phyloP scores from a whole-genome alignment of 768 basidiomycete genomes.

The Chalciporus pseudorubinellus region DNA sequence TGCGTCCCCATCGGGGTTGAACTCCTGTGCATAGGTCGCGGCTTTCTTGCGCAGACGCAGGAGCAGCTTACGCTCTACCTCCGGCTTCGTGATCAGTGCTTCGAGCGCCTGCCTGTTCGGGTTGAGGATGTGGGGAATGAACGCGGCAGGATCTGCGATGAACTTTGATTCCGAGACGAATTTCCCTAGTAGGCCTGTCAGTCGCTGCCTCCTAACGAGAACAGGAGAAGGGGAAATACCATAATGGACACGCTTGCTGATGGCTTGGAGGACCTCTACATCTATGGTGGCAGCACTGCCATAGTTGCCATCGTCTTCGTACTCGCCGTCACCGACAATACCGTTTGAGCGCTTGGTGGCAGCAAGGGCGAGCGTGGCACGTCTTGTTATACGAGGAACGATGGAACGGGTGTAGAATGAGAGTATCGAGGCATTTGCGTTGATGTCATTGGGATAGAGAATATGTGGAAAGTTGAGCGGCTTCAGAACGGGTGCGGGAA shows the following conservation, averaged over 20 bases:
- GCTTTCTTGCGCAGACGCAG: constrained; percentile 84
- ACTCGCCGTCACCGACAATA: constrained; percentile 63
- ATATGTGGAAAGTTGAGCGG: constrained; percentile 72
- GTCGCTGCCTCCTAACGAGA: neutral
- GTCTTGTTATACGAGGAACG: constrained; percentile 83
- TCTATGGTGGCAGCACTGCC: constrained; percentile 94
- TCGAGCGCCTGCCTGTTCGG: constrained; percentile 79
- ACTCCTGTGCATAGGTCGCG: constrained; percentile 75
- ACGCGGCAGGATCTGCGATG: constrained; percentile 75
- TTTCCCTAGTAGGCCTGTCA: constrained; percentile 62
- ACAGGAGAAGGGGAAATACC: constrained; percentile 51
- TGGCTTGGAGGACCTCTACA: constrained; percentile 95
- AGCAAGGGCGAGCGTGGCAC: constrained; percentile 65
- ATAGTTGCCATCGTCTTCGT: constrained; percentile 95
- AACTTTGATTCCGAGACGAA: constrained; percentile 99
- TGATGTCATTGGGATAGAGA: constrained; percentile 75
- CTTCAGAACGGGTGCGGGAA: constrained; percentile 80
- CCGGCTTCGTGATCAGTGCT: constrained; percentile 93
- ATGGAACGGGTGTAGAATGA: constrained; percentile 86
- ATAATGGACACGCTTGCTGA: constrained; percentile 97
- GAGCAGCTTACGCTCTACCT: constrained; percentile 85
- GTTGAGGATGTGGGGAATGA: constrained; percentile 86
- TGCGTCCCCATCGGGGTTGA: constrained; percentile 64
- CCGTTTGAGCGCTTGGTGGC: constrained; percentile 65
- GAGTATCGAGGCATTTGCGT: constrained; percentile 83